Percentiles rank a stretch among this genome's conserved stretches.
These are phyloP conservation scores for Phytophthora meadii DNA, from an alignment of 352 stramenopile genomes.

Conservation along the genomic window DNA sequence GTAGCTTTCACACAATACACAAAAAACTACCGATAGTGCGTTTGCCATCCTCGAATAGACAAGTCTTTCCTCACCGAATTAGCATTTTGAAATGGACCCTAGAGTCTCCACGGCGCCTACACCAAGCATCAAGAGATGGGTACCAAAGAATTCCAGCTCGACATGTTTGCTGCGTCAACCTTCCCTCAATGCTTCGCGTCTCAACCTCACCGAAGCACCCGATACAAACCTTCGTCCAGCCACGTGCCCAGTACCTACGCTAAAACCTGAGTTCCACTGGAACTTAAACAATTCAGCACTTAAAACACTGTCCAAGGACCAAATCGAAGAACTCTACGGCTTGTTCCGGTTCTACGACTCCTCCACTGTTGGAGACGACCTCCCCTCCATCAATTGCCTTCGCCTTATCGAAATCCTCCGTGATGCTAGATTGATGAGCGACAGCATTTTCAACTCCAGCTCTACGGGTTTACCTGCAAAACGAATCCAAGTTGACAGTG, in stretches of 20 bases:
- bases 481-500: constrained; percentile 8
- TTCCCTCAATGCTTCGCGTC: not conserved
- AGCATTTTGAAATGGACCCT: constrained; percentile 8
- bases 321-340: constrained; percentile 51
- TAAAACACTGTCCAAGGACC: constrained; percentile 27
- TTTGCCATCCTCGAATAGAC: too few species aligned
- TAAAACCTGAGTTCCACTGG: constrained; percentile 61
- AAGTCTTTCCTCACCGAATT: too few species aligned
- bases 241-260: constrained; percentile 19
- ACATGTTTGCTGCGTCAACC: constrained; percentile 15
- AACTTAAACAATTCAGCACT: constrained; percentile 56
- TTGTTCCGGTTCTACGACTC: constrained; percentile 74
- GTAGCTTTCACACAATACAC: too few species aligned
- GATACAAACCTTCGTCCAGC: constrained; percentile 9
- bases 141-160: not conserved
- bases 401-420: constrained; percentile 56
- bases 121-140: constrained; percentile 12
- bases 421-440: constrained; percentile 40
- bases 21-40: too few species aligned
- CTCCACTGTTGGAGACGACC: constrained; percentile 43
- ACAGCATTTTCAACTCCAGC: not conserved
- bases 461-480: not conserved
- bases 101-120: constrained; percentile 21
- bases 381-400: constrained; percentile 58
- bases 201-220: too few species aligned